Percentiles rank a stretch among this genome's conserved stretches.
Conservation (phyloP, 2,329 filamentous ascomycete species). For the Tolypocladium pustulatum region DNA sequence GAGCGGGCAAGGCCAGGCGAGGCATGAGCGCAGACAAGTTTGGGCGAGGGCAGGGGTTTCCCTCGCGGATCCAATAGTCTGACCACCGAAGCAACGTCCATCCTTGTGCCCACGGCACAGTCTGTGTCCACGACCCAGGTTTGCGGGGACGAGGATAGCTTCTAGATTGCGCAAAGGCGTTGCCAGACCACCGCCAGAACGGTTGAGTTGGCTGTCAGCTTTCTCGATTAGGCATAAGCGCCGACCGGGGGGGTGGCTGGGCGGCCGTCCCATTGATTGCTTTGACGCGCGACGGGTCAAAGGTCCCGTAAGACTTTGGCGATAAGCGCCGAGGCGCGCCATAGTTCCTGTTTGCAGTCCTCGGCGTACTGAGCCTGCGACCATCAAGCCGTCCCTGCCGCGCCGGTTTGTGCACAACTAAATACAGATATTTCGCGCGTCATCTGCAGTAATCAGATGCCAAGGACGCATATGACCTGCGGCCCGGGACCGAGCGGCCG, state of each 20-base stretch:
- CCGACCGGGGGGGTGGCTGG: background rate
- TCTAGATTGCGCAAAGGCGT: background rate
- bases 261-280: background rate
- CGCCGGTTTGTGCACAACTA: background rate
- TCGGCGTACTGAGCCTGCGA: background rate
- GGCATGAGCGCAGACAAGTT: background rate
- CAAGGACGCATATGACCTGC: background rate
- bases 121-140: background rate
- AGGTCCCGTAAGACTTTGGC: background rate
- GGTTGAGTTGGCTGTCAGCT: background rate
- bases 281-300: background rate
- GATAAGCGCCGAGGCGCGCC: conserved; percentile 1
- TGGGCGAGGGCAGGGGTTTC: background rate
- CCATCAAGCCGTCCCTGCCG: background rate
- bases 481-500: background rate
- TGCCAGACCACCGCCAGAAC: background rate
- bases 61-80: background rate
- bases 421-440: background rate
- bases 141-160: background rate
- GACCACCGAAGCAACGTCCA: background rate
- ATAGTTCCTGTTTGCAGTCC: background rate
- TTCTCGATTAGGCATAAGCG: background rate
- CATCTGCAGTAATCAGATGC: background rate
- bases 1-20: background rate
- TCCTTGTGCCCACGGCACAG: background rate